Conservation (phyloP, 176 grass and related monocot genomes). For the Eremochloa ophiuroides region DNA sequence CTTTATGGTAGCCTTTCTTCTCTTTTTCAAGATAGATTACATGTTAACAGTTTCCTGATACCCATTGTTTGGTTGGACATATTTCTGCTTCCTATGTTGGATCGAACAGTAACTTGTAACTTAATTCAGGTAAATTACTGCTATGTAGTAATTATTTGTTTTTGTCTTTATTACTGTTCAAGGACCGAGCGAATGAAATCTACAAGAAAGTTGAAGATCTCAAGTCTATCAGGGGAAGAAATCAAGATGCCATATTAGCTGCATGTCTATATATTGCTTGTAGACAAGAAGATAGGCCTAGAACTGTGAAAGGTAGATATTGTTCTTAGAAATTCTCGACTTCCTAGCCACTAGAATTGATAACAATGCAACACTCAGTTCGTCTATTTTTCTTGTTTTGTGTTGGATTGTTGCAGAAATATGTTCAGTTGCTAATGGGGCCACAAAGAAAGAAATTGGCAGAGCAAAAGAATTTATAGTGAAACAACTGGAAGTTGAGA, state of each 20-base stretch:
- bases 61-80: background rate
- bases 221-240: conserved; percentile 80
- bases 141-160: conserved; percentile 23
- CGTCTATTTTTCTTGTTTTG: background rate
- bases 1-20: background rate
- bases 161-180: background rate
- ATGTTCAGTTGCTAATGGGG: conserved; percentile 87
- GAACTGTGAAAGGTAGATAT: conserved; percentile 72
- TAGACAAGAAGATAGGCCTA: conserved; percentile 77
- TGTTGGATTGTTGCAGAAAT: conserved; percentile 49
- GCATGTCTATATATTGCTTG: conserved; percentile 92
- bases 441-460: conserved; percentile 93
- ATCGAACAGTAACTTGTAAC: background rate
- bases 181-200: conserved; percentile 93
- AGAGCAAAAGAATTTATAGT: conserved; percentile 93
- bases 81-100: background rate
- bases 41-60: background rate
- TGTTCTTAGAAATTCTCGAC: background rate
- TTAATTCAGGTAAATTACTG: background rate
- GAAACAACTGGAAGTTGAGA: conserved; percentile 90
- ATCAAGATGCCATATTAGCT: conserved; percentile 89
- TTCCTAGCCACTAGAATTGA: background rate
- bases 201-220: conserved; percentile 94
- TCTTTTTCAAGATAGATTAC: background rate
- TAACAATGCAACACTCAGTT: background rate